Evolutionary conservation across 148 eudicot genomes (phyloP), one percentile per base, ranked within the genome.

Genomic region (Spergularia bocconei): DNA sequence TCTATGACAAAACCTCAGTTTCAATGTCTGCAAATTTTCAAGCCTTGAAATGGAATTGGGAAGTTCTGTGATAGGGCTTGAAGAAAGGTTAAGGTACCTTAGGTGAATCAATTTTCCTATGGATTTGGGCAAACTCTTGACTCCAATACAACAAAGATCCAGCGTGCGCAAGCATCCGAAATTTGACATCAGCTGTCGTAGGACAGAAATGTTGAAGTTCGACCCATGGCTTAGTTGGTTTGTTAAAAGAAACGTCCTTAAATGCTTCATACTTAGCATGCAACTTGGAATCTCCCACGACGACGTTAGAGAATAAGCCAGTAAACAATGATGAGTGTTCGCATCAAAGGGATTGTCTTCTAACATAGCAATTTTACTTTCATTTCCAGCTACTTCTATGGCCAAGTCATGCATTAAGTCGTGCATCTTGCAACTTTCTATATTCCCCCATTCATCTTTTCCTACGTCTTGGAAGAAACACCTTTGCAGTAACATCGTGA

Each of bases 11-110:
- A 0, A 5, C 15, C 7, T 5, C 10, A 82, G 63, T 2, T 47
- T 73, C 23, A 83, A 51, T 13, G 90, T 85, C 17, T 84, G 88
- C 77, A 85, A 66, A 63, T 87, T 78, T 25, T 52, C 73, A 52
- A 86, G 86, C n/a, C 59, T 61, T 41, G 81, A 63, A 33, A 79
- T 68, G 16, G 83, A 68, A 13, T 50, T 20, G 2, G 86, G 83
- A 16, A 82, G 76, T 5, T 8, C 12, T 64, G 3, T 0, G 8
- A 20, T 70, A 73, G 6, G 0, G 33, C 2, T 29, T 29, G 33
- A 0, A 8, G 83, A 80, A 8, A 82, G 25, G 33, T 85, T 65
- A 9, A 83, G 77, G 67, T 77, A 72, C 54, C 77, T 78, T 19
- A 83, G 50, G 67, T 77, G 82, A 15, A 74, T 60, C 39, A 83